Conservation (phyloP, 2,329 filamentous ascomycete species). For the Delphinella strobiligena region DNA sequence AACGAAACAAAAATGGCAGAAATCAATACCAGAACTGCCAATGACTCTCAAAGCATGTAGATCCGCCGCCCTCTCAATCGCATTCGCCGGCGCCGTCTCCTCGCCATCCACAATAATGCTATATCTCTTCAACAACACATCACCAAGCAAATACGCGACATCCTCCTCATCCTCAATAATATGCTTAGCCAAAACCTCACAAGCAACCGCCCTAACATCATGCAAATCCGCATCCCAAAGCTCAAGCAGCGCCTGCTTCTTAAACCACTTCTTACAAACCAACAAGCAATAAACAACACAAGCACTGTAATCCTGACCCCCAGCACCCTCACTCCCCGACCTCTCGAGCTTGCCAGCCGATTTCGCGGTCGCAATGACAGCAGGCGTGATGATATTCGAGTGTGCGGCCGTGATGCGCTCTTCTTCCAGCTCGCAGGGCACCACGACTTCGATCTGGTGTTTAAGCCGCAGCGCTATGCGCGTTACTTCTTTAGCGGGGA, state of each 20-base stretch:
- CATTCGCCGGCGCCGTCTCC: conserved; percentile 67
- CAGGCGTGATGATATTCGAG: conserved; percentile 69
- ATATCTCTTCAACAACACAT: conserved; percentile 78
- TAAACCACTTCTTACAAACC: conserved; percentile 65
- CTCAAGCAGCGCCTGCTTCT: conserved; percentile 64
- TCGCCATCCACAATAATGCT: conserved; percentile 63
- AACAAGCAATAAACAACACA: conserved; percentile 81
- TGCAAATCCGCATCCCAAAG: conserved; percentile 89
- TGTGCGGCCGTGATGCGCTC: conserved; percentile 64
- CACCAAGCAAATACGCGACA: conserved; percentile 63
- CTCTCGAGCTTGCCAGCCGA: conserved; percentile 50
- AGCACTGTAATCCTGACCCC: conserved; percentile 53
- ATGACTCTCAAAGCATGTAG: conserved; percentile 82
- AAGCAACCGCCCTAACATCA: conserved; percentile 64
- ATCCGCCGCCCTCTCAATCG: conserved; percentile 86
- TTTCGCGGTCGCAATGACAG: conserved; percentile 68
- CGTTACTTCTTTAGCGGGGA: conserved; percentile 70
- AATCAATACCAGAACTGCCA: conserved; percentile 56
- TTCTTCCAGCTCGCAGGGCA: conserved; percentile 82
- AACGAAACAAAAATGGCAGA: not conserved
- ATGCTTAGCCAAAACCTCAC: conserved; percentile 82
- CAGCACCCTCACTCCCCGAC: conserved; percentile 12
- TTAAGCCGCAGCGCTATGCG: conserved; percentile 82
- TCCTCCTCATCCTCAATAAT: conserved; percentile 79
- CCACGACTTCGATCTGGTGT: conserved; percentile 76